These are phyloP conservation scores for Diplodia sapinea DNA, from an alignment of 2,329 filamentous ascomycete genomes.

Conservation along the genomic window DNA sequence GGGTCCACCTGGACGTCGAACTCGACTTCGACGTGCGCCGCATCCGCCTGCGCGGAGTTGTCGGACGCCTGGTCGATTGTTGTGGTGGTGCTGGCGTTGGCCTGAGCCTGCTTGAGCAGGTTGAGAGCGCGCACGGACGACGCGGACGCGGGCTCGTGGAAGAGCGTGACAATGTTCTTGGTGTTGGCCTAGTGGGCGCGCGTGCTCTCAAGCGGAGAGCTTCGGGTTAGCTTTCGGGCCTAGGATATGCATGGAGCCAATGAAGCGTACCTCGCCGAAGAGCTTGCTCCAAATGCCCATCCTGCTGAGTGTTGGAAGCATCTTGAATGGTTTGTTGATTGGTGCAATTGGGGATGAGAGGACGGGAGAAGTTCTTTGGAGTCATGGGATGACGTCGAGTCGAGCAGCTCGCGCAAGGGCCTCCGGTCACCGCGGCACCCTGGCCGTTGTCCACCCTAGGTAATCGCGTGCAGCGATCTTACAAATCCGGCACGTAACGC, in stretches of 20 bases:
- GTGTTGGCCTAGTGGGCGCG: constrained; percentile 47
- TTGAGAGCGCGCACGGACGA: constrained; percentile 75
- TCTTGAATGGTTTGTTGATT: constrained; percentile 1
- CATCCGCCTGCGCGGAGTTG: constrained; percentile 64
- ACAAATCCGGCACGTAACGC: constrained; percentile 2
- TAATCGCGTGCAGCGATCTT: constrained; percentile 1
- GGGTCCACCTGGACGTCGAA: constrained; percentile 80
- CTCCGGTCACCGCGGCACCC: constrained; percentile 10
- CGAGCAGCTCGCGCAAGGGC: constrained; percentile 28
- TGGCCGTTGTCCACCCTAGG: constrained; percentile 1
- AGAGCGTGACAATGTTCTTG: constrained; percentile 89
- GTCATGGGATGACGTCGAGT: constrained; percentile 31
- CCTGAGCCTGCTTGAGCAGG: constrained; percentile 80
- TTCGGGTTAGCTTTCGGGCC: constrained; percentile 6
- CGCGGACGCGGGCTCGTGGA: constrained; percentile 80
- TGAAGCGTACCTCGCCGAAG: constrained; percentile 32
- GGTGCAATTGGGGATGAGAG: constrained; percentile 2
- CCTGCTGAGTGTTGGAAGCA: constrained; percentile 28
- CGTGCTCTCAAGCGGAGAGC: not conserved
- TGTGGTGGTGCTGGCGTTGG: constrained; percentile 69
- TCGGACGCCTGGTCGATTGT: constrained; percentile 77
- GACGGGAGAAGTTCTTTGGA: not conserved
- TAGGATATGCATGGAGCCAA: not conserved
- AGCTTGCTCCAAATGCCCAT: constrained; percentile 22
- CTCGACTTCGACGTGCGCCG: constrained; percentile 75